Base-by-base conservation (phyloP, 441 rosid species). In the Melastoma candidum region DNA sequence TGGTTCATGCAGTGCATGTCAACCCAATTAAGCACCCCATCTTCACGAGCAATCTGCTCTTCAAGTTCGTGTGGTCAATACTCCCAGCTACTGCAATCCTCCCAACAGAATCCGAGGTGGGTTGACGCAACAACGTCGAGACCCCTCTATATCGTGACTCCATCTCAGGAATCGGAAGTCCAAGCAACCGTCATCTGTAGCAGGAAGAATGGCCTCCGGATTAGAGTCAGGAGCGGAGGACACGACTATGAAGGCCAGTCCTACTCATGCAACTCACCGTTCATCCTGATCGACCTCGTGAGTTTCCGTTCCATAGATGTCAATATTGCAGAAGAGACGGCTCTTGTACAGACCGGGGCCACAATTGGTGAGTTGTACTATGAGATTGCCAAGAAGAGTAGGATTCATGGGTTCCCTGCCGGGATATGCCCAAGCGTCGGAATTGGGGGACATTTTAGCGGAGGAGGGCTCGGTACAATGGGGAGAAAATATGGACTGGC, bases 161-260 rank as follows among this genome's bases (percentile, higher is more conserved):
- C 95, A 3, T 59, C 17, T 10, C 46, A 77, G 14, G 73, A 68
- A 2, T 60, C 71, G 57, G 79, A 86, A 48, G 74, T 83, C 60
- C 80, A 73, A 50, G 77, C 85, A 6, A 66, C 85, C 1, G 72
- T 81, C 1, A 44, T 58, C 11, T 83, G 89, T 74, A 46, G 80
- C 26, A 77, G 71, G 52, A 48, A 54, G 2, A 32, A 68, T 2
- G 74, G 79, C 3, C 69, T 57, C 13, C 67, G 53, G 7, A 61
- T 86, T 36, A 77, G 77, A 50, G 77, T 79, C 56, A 72, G 89
- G 1, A 83, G 95, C 32, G 92, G 87, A 0, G 95, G 89, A 4
- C 95, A 83, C 24, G 95, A 86, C 47, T 81, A 70, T 39, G 89
- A 79, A 1, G 95, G 89, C 12, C 52, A 79, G 13, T 86, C 89